These are phyloP conservation scores for Alternaria sp. DNA, from an alignment of 2,329 filamentous ascomycete species.

Conservation along the genomic window DNA sequence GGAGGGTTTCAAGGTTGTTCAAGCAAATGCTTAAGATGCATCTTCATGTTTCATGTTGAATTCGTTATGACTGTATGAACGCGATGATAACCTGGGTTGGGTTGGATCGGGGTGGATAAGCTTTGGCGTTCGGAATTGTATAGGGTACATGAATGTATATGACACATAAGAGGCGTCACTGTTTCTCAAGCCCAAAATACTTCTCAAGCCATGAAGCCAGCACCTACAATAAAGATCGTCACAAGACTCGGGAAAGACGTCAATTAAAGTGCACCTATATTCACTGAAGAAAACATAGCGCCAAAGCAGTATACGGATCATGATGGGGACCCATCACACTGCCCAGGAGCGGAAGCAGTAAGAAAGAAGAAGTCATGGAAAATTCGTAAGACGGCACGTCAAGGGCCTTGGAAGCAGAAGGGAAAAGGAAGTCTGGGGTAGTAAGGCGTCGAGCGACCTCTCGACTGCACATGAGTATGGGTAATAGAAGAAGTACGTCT, in stretches of 20 bases:
- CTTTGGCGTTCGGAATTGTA: not conserved
- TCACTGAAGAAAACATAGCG: too few relatives aligned
- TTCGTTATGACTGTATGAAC: slow-evolving; percentile 4
- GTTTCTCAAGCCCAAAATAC: not conserved
- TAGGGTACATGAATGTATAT: not conserved
- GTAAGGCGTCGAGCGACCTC: not conserved
- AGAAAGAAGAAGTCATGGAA: not conserved
- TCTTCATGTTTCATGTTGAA: not conserved
- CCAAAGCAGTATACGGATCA: too few relatives aligned
- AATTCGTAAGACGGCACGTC: not conserved
- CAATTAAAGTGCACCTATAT: not conserved
- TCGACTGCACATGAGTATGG: too few relatives aligned
- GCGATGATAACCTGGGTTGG: slow-evolving; percentile 6
- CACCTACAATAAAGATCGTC: not conserved
- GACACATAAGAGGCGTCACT: not conserved
- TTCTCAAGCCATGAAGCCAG: not conserved
- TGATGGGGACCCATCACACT: not conserved
- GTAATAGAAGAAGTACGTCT: too few relatives aligned
- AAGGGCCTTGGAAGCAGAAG: not conserved
- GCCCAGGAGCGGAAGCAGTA: not conserved
- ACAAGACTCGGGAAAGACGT: not conserved
- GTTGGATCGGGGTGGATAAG: not conserved
- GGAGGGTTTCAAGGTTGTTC: slow-evolving; percentile 72
- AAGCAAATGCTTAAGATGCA: slow-evolving; percentile 37
- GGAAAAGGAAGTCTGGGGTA: not conserved